phyloP scores from a whole-genome alignment of 1,284 basidiomycete species.

The Cronartium quercuum region DNA sequence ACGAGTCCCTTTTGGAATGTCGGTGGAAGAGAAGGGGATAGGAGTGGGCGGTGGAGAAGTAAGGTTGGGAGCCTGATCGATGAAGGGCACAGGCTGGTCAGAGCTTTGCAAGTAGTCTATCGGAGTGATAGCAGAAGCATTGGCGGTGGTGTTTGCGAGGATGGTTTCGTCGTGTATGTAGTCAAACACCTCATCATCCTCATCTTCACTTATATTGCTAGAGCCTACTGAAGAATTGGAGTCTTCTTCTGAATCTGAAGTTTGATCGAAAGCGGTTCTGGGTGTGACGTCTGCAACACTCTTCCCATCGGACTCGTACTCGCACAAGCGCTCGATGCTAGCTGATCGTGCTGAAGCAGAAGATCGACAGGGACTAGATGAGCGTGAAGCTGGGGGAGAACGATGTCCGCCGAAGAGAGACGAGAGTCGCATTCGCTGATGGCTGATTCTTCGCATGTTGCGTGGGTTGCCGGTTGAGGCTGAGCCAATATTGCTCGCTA shows the following conservation, averaged over 20 bases:
- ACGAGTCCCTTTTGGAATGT: background rate
- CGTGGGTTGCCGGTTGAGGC: background rate
- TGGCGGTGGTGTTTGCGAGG: conserved; percentile 30
- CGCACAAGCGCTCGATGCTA: background rate
- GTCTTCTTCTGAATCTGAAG: conserved; percentile 28
- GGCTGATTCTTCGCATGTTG: conserved; percentile 4
- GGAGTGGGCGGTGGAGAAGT: conserved; percentile 22
- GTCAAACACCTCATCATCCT: conserved; percentile 9
- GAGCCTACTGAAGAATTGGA: conserved; percentile 10
- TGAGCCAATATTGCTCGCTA: too few relatives aligned
- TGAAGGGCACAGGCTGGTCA: conserved; percentile 25
- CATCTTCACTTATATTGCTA: background rate
- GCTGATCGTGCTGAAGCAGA: background rate
- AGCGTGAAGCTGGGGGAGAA: conserved; percentile 10
- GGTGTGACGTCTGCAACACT: background rate
- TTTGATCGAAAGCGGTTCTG: background rate
- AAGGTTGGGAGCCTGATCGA: conserved; percentile 29
- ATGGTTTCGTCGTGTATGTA: background rate
- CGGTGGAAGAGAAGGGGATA: conserved; percentile 2
- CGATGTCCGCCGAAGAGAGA: conserved; percentile 19
- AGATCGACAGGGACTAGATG: background rate
- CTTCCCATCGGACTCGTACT: conserved; percentile 21
- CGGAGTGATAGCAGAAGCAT: conserved; percentile 24
- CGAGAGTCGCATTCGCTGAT: conserved; percentile 18
- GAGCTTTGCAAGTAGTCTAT: conserved; percentile 26